Conservation (phyloP, 2,329 filamentous ascomycete species). For the Emericellopsis atlantica region DNA sequence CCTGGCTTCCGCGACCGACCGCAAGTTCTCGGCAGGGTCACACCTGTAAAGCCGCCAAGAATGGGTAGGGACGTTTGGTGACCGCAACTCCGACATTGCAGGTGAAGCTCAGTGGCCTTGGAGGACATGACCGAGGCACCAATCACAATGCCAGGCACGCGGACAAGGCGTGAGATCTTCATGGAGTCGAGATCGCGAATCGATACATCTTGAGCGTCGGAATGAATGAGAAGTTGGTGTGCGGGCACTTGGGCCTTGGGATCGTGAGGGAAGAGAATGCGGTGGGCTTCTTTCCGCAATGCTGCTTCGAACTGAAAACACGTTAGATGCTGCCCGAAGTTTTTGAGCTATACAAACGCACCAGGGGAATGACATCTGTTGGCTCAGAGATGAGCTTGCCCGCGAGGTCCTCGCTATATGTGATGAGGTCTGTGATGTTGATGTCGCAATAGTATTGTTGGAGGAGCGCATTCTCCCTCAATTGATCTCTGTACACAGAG, state of each 20-base stretch:
- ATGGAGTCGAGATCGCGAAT: slow-evolving; percentile 90
- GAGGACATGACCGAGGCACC: slow-evolving; percentile 94
- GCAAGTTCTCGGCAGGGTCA: slow-evolving; percentile 74
- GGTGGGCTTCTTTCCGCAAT: slow-evolving; percentile 79
- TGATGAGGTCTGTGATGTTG: slow-evolving; percentile 90
- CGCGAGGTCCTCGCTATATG: slow-evolving; percentile 89
- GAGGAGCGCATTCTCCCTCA: slow-evolving; percentile 85
- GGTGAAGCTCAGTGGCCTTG: slow-evolving; percentile 76
- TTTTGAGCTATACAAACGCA: slow-evolving; percentile 25
- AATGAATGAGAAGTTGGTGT: slow-evolving; percentile 91
- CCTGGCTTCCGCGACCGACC: slow-evolving; percentile 48
- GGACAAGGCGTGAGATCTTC: slow-evolving; percentile 86
- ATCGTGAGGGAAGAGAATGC: slow-evolving; percentile 78
- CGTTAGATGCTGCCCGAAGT: background rate
- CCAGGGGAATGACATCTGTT: slow-evolving; percentile 81
- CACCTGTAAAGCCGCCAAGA: slow-evolving; percentile 74
- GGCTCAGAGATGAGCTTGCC: slow-evolving; percentile 83
- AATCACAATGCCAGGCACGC: slow-evolving; percentile 95
- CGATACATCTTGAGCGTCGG: slow-evolving; percentile 77
- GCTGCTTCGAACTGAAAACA: slow-evolving; percentile 69
- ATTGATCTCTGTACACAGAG: slow-evolving; percentile 58
- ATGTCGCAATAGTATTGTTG: slow-evolving; percentile 95
- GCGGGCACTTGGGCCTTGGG: slow-evolving; percentile 60
- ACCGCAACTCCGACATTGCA: slow-evolving; percentile 81
- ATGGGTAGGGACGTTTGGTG: slow-evolving; percentile 60